phyloP scores from a whole-genome alignment of 2,329 filamentous ascomycete species.

The Lanzia echinophila region DNA sequence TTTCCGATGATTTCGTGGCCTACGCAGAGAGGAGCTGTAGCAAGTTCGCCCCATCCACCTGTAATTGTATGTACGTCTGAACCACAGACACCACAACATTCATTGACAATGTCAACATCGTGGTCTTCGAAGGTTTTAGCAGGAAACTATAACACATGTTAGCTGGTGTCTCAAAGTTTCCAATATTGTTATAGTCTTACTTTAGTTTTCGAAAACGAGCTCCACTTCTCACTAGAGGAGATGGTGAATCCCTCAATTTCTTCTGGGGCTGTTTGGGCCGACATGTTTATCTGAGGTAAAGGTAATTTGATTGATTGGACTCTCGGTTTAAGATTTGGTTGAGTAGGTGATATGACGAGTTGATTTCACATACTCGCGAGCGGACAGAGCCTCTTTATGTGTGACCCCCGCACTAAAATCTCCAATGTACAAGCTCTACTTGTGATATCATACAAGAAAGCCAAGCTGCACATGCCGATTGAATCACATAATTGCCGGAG shows the following conservation, averaged over 20 bases:
- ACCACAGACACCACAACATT: slow-evolving; percentile 45
- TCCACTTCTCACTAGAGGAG: slow-evolving; percentile 24
- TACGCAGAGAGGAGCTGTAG: slow-evolving; percentile 26
- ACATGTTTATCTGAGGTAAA: background rate
- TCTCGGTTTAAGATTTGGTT: background rate
- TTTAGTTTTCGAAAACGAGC: slow-evolving; percentile 21
- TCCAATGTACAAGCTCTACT: too few relatives aligned
- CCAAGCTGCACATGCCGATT: too few relatives aligned
- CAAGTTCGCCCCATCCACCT: slow-evolving; percentile 21
- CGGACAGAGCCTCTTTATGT: too few relatives aligned
- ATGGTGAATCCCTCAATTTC: slow-evolving; percentile 56
- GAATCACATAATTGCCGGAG: too few relatives aligned
- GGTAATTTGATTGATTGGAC: background rate
- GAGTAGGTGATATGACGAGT: too few relatives aligned
- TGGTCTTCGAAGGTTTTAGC: slow-evolving; percentile 74
- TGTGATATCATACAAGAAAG: too few relatives aligned
- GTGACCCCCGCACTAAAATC: too few relatives aligned
- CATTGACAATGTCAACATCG: slow-evolving; percentile 82
- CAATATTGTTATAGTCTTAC: slow-evolving; percentile 3
- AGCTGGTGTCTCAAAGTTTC: background rate
- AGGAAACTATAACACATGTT: background rate
- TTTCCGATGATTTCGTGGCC: slow-evolving; percentile 45
- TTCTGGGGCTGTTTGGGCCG: slow-evolving; percentile 35
- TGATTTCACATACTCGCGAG: too few relatives aligned
- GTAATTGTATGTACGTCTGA: slow-evolving; percentile 27